Conservation (phyloP, 1,284 basidiomycete species). For the Earliella scabrosa region DNA sequence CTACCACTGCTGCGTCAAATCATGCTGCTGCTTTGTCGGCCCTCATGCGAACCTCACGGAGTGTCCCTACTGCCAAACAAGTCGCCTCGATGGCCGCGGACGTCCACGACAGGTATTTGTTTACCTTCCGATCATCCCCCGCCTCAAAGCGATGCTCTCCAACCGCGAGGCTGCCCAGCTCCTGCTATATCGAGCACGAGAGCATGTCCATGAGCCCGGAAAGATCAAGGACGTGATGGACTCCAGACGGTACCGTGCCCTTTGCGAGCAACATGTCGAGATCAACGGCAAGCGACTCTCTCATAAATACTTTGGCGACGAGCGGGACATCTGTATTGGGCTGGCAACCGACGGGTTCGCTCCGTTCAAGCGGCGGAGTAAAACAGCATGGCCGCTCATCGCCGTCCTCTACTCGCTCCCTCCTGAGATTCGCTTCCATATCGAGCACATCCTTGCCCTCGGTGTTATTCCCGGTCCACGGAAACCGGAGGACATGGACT, state of each 20-base stretch:
- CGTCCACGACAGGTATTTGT: conserved; percentile 15
- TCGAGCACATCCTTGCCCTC: conserved; percentile 38
- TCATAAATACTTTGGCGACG: conserved; percentile 30
- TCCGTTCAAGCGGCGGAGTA: conserved; percentile 40
- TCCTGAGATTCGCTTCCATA: conserved; percentile 36
- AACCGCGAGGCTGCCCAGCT: conserved; percentile 11
- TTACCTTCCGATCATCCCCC: conserved; percentile 23
- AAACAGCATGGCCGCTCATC: conserved; percentile 48
- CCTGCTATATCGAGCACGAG: conserved; percentile 27
- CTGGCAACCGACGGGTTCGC: conserved; percentile 41
- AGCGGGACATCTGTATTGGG: conserved; percentile 35
- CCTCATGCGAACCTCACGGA: conserved; percentile 21
- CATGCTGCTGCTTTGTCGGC: conserved; percentile 40
- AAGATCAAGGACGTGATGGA: conserved; percentile 11
- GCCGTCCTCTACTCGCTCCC: conserved; percentile 45
- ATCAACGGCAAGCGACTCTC: conserved; percentile 10
- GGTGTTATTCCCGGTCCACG: conserved; percentile 49
- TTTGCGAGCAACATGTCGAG: conserved; percentile 11
- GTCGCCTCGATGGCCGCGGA: conserved; percentile 25
- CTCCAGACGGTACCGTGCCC: conserved; percentile 11
- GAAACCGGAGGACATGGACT: conserved; percentile 45
- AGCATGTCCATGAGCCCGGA: conserved; percentile 4
- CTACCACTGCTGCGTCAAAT: conserved; percentile 43
- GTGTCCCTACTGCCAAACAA: conserved; percentile 40
- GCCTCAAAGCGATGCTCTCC: conserved; percentile 14